A percentile compares a stretch with the other conserved stretches of the same genome.
phyloP scores from a whole-genome alignment of 306 rosid species.

The Malus domestica region ASM211411v1 NC_041805.1:25119001-25119500 shows the following conservation, averaged over 20 bases:
- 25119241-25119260: neutral
- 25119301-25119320: conserved; percentile 80
- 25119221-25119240: neutral
- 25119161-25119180: neutral
- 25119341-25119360: conserved; percentile 56
- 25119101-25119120: neutral
- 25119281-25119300: conserved; percentile 91
- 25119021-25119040: conserved; percentile 71
- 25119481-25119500: conserved; percentile 93
- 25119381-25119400: conserved; percentile 78
- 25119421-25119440: conserved; percentile 51
- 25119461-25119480: conserved; percentile 88
- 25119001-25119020: conserved; percentile 81
- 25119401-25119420: conserved; percentile 74
- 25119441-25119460: conserved; percentile 54
- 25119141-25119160: neutral
- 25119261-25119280: conserved; percentile 83
- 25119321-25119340: conserved; percentile 55
- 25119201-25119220: neutral
- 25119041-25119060: conserved; percentile 38
- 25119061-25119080: neutral
- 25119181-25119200: neutral
- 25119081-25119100: neutral
- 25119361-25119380: conserved; percentile 51
- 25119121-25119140: neutral